phyloP scores from a whole-genome alignment of 306 rosid species.

The Calophaca sinica region DNA sequence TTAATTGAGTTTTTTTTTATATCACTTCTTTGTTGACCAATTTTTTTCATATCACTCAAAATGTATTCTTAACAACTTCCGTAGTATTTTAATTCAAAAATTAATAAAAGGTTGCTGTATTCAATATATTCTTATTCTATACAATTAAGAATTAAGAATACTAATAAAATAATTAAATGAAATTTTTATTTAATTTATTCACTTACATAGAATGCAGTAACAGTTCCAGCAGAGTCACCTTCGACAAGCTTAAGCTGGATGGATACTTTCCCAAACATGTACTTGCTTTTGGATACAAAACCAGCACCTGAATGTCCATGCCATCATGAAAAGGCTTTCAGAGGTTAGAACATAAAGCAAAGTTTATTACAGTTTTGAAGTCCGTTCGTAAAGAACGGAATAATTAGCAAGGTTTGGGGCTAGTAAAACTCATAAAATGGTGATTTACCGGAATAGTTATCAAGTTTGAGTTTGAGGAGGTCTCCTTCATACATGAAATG shows the following conservation, averaged over 20 bases:
- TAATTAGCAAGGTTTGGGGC: neutral
- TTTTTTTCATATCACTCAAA: neutral
- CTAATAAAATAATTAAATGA: neutral
- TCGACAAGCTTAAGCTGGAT: constrained; percentile 84
- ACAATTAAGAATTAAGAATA: no score
- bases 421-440: neutral
- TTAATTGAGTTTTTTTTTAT: neutral
- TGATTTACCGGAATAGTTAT: constrained; percentile 73
- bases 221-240: constrained; percentile 97
- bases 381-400: no score
- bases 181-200: neutral
- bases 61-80: neutral
- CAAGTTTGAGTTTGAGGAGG: constrained; percentile 77
- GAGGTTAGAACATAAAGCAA: no score
- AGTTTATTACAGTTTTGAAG: neutral
- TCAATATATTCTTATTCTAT: neutral
- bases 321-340: neutral
- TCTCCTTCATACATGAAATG: constrained; percentile 79
- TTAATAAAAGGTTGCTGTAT: neutral
- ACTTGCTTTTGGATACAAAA: constrained; percentile 79
- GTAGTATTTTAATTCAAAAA: neutral
- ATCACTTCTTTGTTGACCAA: no score
- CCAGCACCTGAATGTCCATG: constrained; percentile 73
- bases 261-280: constrained; percentile 85
- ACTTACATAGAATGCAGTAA: constrained; percentile 93